A percentile compares a stretch with the other conserved stretches of the same genome.
phyloP scores from a whole-genome alignment of 2,329 filamentous ascomycete species.

The Nemania diffusa region DNA sequence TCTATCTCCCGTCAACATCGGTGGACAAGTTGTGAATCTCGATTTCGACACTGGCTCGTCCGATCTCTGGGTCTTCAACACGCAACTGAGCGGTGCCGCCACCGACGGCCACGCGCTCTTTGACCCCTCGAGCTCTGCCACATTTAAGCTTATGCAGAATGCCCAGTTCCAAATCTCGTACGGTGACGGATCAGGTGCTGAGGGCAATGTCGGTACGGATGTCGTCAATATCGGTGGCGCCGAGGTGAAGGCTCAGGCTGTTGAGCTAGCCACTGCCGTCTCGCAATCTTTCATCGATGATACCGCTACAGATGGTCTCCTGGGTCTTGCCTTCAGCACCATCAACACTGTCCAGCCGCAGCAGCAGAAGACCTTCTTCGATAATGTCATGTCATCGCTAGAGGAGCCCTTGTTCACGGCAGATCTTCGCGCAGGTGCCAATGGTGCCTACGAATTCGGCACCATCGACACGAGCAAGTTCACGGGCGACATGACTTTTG shows the following conservation, averaged over 20 bases:
- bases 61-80: conserved; percentile 53
- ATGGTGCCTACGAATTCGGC: conserved; percentile 55
- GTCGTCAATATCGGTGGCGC: conserved; percentile 50
- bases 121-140: conserved; percentile 45
- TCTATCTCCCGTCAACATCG: conserved; percentile 49
- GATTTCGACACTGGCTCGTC: conserved; percentile 52
- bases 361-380: conserved; percentile 51
- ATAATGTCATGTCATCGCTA: conserved; percentile 47
- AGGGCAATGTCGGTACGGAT: conserved; percentile 51
- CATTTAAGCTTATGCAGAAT: conserved; percentile 46
- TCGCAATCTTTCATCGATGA: conserved; percentile 49
- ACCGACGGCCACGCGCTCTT: conserved; percentile 47
- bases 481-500: conserved; percentile 50
- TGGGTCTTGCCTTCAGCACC: conserved; percentile 50
- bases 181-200: conserved; percentile 50
- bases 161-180: conserved; percentile 49
- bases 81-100: conserved; percentile 44
- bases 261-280: conserved; percentile 48
- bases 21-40: conserved; percentile 49
- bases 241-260: conserved; percentile 46
- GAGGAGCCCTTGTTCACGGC: conserved; percentile 50
- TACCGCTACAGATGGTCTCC: conserved; percentile 47
- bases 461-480: conserved; percentile 50
- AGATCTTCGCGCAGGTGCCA: conserved; percentile 47
- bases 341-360: conserved; percentile 49